A percentile compares a stretch with the other conserved stretches of the same genome.
These are phyloP conservation scores for Poteriospumella lacustris DNA, from an alignment of 108 stramenopile genomes.

Conservation along the genomic window DNA sequence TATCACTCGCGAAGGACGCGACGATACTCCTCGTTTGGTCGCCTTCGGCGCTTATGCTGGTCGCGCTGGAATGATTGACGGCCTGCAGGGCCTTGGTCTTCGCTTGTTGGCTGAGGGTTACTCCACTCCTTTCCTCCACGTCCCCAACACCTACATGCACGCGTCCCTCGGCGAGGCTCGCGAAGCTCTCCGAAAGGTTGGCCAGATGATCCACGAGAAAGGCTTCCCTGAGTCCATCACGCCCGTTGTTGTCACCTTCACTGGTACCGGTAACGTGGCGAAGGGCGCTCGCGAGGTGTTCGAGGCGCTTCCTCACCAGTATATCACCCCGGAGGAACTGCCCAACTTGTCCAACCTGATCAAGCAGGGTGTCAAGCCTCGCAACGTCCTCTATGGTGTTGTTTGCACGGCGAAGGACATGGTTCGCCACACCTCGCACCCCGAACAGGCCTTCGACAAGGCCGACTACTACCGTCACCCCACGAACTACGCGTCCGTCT, in stretches of 20 bases:
- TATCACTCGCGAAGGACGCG: slow-evolving; percentile 49
- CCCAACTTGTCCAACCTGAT: background rate
- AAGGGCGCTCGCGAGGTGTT: slow-evolving; percentile 69
- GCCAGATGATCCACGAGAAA: slow-evolving; percentile 45
- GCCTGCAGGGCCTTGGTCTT: slow-evolving; percentile 66
- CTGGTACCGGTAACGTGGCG: slow-evolving; percentile 66
- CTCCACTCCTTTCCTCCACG: slow-evolving; percentile 69
- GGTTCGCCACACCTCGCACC: slow-evolving; percentile 42
- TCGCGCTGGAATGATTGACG: slow-evolving; percentile 73
- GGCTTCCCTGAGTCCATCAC: slow-evolving; percentile 55
- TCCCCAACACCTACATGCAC: slow-evolving; percentile 65
- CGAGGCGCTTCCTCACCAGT: slow-evolving; percentile 67
- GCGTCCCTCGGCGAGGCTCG: slow-evolving; percentile 54
- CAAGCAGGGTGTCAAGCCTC: slow-evolving; percentile 29
- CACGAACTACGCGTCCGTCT: slow-evolving; percentile 58
- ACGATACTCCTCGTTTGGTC: slow-evolving; percentile 57
- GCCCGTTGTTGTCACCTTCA: slow-evolving; percentile 67
- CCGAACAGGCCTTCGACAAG: slow-evolving; percentile 56
- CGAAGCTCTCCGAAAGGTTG: slow-evolving; percentile 30
- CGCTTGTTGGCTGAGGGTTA: slow-evolving; percentile 58
- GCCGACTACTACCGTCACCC: slow-evolving; percentile 65
- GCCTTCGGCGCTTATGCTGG: slow-evolving; percentile 83
- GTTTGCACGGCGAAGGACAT: slow-evolving; percentile 30
- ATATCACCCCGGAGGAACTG: slow-evolving; percentile 60
- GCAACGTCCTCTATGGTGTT: slow-evolving; percentile 24